Base-by-base conservation (phyloP, 257 asterid genomes). In the Scutellaria barbata region DNA sequence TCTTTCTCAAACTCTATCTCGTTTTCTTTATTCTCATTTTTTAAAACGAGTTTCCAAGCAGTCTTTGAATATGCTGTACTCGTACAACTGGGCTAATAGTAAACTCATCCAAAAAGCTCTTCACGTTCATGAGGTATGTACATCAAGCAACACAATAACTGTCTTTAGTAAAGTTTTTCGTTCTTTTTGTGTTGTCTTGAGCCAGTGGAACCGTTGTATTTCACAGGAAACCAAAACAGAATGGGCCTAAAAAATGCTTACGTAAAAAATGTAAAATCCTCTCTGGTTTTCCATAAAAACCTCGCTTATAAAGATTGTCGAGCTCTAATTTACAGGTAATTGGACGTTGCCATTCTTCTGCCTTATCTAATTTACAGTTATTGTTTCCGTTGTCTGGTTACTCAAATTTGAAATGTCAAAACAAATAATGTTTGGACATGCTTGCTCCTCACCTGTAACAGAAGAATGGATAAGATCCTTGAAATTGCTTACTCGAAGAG, bases 31-130 rank as follows among this genome's bases (percentile, higher is more conserved):
- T 8, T 33, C 37, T 43, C 5, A 18, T 55, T 7, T 7, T 65
- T 53, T 68, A 41, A 11, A 33, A n/a, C 11, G 55, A 42, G 41
- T 37, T 45, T 43, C 1, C 2, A 13, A 18, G 12, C 52, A 79
- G 80, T 25, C 17, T 5, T 14, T 65, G 13, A 52, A 71, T 63
- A 46, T 66, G 65, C 5, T 8, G 7, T 55, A 41, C 6, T 12
- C 45, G 1, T 2, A 12, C 42, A 52, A 0, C 3, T 75, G 81
- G 84, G 84, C 81, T 5, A 71, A 67, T 48, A 46, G 45, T 46
- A 66, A 71, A 61, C 52, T 62, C 18, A 76, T 60, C 42, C 81
- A 71, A 12, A 56, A 66, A 71, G 84, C 78, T 60, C 81, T 79
- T 11, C 59, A 79, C 11, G 64, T 70, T 39, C 77, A 65, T 35